Conservation (phyloP, 345 rosid genomes). For the Noccaea bulbosa region DNA sequence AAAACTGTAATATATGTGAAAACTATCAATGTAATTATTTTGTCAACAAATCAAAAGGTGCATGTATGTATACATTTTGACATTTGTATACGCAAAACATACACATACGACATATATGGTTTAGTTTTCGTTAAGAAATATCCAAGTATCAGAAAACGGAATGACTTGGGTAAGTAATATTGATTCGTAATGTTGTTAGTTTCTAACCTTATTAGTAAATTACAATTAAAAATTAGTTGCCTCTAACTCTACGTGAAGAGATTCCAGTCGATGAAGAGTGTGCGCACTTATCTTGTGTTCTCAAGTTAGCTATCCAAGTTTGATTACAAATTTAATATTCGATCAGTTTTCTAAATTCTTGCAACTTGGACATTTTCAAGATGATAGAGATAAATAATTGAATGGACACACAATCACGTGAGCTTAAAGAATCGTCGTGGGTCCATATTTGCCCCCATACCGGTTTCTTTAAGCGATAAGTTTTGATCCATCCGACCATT, state of each 20-base stretch:
- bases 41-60: constrained; percentile 2
- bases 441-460: neutral
- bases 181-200: neutral
- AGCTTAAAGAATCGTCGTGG: constrained; percentile 28
- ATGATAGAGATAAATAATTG: constrained; percentile 1
- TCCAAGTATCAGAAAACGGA: constrained; percentile 10
- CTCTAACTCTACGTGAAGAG: constrained; percentile 19
- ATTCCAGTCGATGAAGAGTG: constrained; percentile 17
- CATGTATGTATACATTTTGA: constrained; percentile 29
- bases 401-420: constrained; percentile 31
- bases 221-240: neutral
- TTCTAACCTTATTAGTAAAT: neutral
- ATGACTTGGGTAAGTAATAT: constrained; percentile 15
- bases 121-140: constrained; percentile 27
- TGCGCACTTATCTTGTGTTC: constrained; percentile 12
- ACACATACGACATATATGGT: neutral
- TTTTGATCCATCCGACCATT: constrained; percentile 10
- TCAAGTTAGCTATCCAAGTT: constrained; percentile 5
- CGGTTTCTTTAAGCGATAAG: constrained; percentile 26
- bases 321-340: neutral
- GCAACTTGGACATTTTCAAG: constrained; percentile 21
- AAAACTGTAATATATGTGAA: too few relatives aligned
- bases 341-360: neutral
- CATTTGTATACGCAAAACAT: constrained; percentile 34
- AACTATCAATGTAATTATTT: neutral